phyloP scores from a whole-genome alignment of 176 grass and related monocot genomes.

The Eragrostis curvula region DNA sequence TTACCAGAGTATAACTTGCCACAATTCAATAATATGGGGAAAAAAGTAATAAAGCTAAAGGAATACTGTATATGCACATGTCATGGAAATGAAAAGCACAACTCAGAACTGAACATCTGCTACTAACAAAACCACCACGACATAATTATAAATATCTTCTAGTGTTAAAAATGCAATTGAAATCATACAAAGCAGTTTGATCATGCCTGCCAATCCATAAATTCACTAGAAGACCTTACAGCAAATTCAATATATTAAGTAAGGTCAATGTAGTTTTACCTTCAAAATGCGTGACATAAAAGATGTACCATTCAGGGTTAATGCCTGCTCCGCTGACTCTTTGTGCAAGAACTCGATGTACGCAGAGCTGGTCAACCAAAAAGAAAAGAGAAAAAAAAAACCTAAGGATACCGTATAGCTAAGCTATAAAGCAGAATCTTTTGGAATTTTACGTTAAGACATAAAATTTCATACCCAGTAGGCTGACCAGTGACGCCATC shows the following conservation, averaged over 20 bases:
- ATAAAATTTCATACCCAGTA: slow-evolving; percentile 69
- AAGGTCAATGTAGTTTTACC: slow-evolving; percentile 46
- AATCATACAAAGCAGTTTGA: slow-evolving; percentile 5
- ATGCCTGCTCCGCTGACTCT: slow-evolving; percentile 81
- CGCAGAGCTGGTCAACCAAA: slow-evolving; percentile 59
- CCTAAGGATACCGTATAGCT: slow-evolving; percentile 17
- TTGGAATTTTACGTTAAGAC: slow-evolving; percentile 8
- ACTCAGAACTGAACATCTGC: neutral
- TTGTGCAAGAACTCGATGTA: slow-evolving; percentile 91
- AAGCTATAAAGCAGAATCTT: neutral
- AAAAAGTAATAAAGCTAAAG: slow-evolving; percentile 28
- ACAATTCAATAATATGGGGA: slow-evolving; percentile 20
- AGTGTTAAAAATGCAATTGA: neutral
- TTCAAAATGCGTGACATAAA: slow-evolving; percentile 99
- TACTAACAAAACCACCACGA: slow-evolving; percentile 17
- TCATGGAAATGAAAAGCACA: neutral
- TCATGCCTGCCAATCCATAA: slow-evolving; percentile 7
- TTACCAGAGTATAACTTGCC: neutral
- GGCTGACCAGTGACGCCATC: slow-evolving; percentile 83
- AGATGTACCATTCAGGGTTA: slow-evolving; percentile 82
- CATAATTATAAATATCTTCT: neutral
- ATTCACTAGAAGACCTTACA: slow-evolving; percentile 10
- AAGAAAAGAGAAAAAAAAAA: neutral
- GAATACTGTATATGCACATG: neutral
- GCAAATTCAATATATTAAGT: neutral